phyloP scores from a whole-genome alignment of 345 rosid genomes.

The Cardamine resedifolia region DNA sequence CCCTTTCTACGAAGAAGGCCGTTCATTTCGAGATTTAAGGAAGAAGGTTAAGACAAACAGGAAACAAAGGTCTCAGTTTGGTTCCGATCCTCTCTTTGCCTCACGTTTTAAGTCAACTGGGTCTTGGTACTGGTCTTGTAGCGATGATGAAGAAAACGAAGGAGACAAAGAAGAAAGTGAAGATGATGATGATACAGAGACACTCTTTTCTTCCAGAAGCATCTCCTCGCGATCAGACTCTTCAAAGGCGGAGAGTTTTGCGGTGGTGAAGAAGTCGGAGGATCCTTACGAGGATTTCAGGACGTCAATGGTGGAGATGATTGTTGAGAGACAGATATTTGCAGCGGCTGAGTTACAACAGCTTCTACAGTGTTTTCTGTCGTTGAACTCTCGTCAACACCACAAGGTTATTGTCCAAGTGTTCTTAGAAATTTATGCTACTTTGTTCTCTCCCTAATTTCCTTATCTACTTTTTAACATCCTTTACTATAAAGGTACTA shows the following conservation, averaged over 20 bases:
- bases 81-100: conserved; percentile 35
- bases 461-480: not conserved
- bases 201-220: conserved; percentile 69
- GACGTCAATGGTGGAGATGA: conserved; percentile 87
- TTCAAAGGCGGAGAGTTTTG: conserved; percentile 62
- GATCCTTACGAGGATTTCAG: conserved; percentile 73
- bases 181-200: conserved; percentile 51
- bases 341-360: conserved; percentile 56
- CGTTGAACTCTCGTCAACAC: conserved; percentile 64
- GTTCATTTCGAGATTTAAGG: conserved; percentile 24
- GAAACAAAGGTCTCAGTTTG: conserved; percentile 19
- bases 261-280: conserved; percentile 76
- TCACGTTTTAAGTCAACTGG: conserved; percentile 40
- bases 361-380: conserved; percentile 70
- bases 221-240: conserved; percentile 60
- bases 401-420: conserved; percentile 64
- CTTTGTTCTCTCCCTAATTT: conserved; percentile 51
- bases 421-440: conserved; percentile 65
- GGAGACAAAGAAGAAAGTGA: conserved; percentile 48
- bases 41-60: conserved; percentile 39
- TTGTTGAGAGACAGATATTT: conserved; percentile 69
- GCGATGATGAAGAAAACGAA: conserved; percentile 54
- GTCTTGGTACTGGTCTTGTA: conserved; percentile 60
- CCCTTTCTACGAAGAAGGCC: conserved; percentile 43
- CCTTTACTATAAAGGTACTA: not conserved